Evolutionary conservation across 1,284 basidiomycete species (phyloP), one percentile per base, ranked within the genome.

Genomic region (Naganishia cerealis): DNA sequence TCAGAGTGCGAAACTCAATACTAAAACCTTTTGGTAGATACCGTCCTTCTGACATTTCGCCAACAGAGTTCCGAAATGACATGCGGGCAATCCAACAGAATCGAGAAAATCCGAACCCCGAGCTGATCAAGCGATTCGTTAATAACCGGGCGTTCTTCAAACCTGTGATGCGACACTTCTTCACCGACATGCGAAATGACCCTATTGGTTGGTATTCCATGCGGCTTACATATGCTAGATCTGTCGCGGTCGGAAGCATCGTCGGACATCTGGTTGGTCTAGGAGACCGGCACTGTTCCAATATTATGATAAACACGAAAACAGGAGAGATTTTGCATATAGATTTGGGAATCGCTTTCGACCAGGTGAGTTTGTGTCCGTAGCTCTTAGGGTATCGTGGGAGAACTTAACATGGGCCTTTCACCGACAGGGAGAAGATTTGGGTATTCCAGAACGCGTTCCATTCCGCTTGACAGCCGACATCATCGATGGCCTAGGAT

Each of bases 311-410:
- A 67, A 94, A 98, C 78, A 87, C 87, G 68, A 80, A 80, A 42
- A 88, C 86, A 13, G 95, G 95, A 26, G 93, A 98, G 78, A 84
- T 95, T 40, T 86, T 94, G 5, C 91, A 97, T 77, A 99, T 99
- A 65, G 95, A 99, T 80, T 85, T 99, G 39, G 95, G 95, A 1
- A 92, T 98, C 66, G 93, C 94, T 0, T 99, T 99, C 79, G 96
- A 97, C 73, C 92, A 93, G 83, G 92, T 90, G 69, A 74, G 85
- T 73, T 4, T 40, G 21, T 16, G 6, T 33, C 57, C 54, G 3
- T 29, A 16, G 26, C 16, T 36, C 26, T 33, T 9, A 36, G 13
- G 5, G 54, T 36, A 26, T 36, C 54, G 13, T 15, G 15, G 6
- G 15, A 9, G 33, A 58, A 39, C 21, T 57, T 13, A 38, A 43